A percentile compares a stretch with the other conserved stretches of the same genome.
Conservation (phyloP, 2,329 filamentous ascomycete species). For the Cryoendolithus antarcticus region DNA sequence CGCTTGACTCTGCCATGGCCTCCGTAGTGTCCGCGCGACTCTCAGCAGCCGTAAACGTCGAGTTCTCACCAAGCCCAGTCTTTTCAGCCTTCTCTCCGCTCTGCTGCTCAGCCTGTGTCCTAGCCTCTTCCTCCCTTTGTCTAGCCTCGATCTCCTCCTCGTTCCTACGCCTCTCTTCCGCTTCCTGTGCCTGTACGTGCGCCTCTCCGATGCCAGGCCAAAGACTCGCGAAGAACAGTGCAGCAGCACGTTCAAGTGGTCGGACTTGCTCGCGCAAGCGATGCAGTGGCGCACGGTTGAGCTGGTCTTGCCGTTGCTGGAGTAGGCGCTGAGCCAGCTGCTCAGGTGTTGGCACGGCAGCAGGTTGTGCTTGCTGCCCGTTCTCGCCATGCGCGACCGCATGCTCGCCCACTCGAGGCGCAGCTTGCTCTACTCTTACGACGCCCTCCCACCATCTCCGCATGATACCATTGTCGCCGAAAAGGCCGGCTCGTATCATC, state of each 20-base stretch:
- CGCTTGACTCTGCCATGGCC: no score
- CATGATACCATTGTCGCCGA: constrained; percentile 26
- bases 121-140: constrained; percentile 16
- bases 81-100: background rate
- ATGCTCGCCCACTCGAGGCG: background rate
- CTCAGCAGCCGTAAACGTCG: no score
- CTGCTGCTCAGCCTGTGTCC: constrained; percentile 5
- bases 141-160: constrained; percentile 17
- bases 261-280: constrained; percentile 27
- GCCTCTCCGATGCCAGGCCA: constrained; percentile 51
- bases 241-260: constrained; percentile 41
- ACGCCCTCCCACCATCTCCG: constrained; percentile 34
- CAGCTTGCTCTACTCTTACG: constrained; percentile 16
- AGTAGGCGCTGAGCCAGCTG: constrained; percentile 30
- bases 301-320: constrained; percentile 15
- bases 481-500: constrained; percentile 29
- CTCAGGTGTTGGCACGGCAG: constrained; percentile 27
- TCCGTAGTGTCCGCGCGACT: no score
- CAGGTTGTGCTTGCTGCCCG: constrained; percentile 6
- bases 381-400: constrained; percentile 2
- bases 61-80: no score
- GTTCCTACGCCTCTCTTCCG: constrained; percentile 20
- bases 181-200: constrained; percentile 43
- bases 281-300: constrained; percentile 7
- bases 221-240: constrained; percentile 51